Conservation (phyloP, 2,329 filamentous ascomycete species). For the Fusarium paranaense region DNA sequence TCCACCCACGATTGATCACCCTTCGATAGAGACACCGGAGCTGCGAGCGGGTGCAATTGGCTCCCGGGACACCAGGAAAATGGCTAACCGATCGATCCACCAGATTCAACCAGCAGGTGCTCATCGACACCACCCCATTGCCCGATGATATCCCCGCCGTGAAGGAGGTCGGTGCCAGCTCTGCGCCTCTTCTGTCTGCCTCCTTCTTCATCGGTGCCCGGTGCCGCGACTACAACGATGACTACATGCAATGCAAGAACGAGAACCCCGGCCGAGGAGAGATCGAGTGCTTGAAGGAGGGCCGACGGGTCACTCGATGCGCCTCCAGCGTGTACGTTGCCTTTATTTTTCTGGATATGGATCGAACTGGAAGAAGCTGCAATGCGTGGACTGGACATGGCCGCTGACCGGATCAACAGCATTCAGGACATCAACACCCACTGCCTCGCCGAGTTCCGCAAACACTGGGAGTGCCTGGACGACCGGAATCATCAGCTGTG, state of each 20-base stretch:
- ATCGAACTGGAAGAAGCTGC: not conserved
- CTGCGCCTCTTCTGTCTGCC: constrained; percentile 90
- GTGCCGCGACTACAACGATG: constrained; percentile 96
- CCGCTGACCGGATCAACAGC: constrained; percentile 58
- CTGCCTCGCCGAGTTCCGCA: constrained; percentile 90
- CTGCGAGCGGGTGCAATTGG: constrained; percentile 38
- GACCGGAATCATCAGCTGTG: constrained; percentile 98
- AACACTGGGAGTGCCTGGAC: constrained; percentile 95
- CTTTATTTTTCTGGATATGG: not conserved
- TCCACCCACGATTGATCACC: constrained; percentile 20
- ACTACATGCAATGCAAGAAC: constrained; percentile 99
- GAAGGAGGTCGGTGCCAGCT: constrained; percentile 91
- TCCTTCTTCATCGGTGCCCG: constrained; percentile 97
- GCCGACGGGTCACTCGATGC: constrained; percentile 94
- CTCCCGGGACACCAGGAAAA: constrained; percentile 22
- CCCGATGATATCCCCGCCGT: constrained; percentile 92
- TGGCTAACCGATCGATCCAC: constrained; percentile 47
- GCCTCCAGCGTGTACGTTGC: constrained; percentile 90
- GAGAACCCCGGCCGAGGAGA: constrained; percentile 92
- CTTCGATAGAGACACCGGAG: not conserved
- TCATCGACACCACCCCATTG: constrained; percentile 96
- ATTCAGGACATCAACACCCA: constrained; percentile 96
- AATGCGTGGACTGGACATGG: not conserved
- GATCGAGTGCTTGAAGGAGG: constrained; percentile 95
- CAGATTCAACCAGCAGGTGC: constrained; percentile 94